Conservation (phyloP, 176 grass and related monocot genomes). For the Sorghum bicolor region DNA sequence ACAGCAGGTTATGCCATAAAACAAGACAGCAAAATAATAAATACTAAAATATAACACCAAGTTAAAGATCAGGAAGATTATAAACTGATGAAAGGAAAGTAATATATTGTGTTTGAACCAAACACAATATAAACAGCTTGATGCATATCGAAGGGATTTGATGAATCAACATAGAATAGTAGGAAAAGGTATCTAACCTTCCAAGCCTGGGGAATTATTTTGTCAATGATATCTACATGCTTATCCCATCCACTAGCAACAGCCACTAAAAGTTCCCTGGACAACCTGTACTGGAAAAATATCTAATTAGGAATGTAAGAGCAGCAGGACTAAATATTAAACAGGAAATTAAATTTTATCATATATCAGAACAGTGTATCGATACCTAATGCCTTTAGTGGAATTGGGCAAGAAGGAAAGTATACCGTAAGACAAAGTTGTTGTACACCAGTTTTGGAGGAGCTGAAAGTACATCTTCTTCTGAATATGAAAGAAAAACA, state of each 20-base stretch:
- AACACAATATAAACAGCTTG: constrained; percentile 8
- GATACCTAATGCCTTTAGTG: neutral
- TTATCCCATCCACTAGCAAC: constrained; percentile 83
- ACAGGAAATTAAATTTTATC: constrained; percentile 7
- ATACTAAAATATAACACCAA: neutral
- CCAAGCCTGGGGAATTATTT: constrained; percentile 91
- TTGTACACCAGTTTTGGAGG: constrained; percentile 94
- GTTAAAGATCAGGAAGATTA: neutral
- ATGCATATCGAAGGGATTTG: neutral
- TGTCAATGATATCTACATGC: constrained; percentile 72
- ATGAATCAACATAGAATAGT: constrained; percentile 1
- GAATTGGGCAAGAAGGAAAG: constrained; percentile 13
- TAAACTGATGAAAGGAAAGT: neutral
- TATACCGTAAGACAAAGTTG: constrained; percentile 83
- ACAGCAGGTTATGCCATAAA: neutral
- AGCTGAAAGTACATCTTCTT: constrained; percentile 91
- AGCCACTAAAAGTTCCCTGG: constrained; percentile 70
- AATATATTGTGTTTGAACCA: neutral
- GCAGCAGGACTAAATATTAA: constrained; percentile 8
- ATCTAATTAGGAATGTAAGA: constrained; percentile 31
- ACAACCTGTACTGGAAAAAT: constrained; percentile 49
- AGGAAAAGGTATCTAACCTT: constrained; percentile 54
- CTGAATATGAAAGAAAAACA: constrained; percentile 39
- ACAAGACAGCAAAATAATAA: neutral
- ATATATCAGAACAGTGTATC: neutral